phyloP scores from a whole-genome alignment of 2,329 filamentous ascomycete genomes.

The Cytospora chrysosperma region DNA sequence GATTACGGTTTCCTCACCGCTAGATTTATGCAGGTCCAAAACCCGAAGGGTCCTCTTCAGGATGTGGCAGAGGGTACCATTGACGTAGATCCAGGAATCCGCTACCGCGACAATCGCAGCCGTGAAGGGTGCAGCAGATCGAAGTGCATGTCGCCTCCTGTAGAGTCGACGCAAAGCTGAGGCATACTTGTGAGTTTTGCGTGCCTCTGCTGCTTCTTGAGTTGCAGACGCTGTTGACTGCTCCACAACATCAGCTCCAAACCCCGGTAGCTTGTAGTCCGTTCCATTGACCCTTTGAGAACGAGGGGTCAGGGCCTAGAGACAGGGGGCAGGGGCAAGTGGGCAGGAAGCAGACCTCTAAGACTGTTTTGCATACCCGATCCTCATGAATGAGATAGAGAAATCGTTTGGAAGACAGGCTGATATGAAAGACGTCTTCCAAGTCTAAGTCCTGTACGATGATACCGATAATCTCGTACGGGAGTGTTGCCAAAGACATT shows the following conservation, averaged over 20 bases:
- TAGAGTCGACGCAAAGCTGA: constrained; percentile 58
- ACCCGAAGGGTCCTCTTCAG: constrained; percentile 51
- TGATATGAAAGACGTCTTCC: constrained; percentile 58
- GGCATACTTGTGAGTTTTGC: constrained; percentile 40
- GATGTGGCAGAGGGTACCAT: constrained; percentile 66
- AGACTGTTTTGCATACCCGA: constrained; percentile 54
- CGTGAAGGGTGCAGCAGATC: constrained; percentile 61
- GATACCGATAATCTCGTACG: constrained; percentile 64
- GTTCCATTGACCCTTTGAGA: background rate
- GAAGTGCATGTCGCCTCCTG: constrained; percentile 60
- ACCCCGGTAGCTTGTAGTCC: background rate
- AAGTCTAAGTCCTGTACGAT: constrained; percentile 55
- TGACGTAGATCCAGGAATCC: constrained; percentile 60
- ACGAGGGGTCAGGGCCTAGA: background rate
- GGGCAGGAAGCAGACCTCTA: constrained; percentile 47
- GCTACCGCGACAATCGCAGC: constrained; percentile 59
- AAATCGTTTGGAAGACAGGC: constrained; percentile 52
- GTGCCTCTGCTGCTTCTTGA: constrained; percentile 35
- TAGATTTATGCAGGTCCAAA: constrained; percentile 54
- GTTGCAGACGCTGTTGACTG: constrained; percentile 36
- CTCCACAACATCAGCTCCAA: constrained; percentile 27
- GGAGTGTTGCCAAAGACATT: constrained; percentile 44
- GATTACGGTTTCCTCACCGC: constrained; percentile 53
- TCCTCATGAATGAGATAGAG: constrained; percentile 51
- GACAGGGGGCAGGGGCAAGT: background rate